Percentiles rank a stretch among this genome's conserved stretches.
Evolutionary conservation across 306 rosid species (phyloP).

Genomic region (Trifolium dubium): DNA sequence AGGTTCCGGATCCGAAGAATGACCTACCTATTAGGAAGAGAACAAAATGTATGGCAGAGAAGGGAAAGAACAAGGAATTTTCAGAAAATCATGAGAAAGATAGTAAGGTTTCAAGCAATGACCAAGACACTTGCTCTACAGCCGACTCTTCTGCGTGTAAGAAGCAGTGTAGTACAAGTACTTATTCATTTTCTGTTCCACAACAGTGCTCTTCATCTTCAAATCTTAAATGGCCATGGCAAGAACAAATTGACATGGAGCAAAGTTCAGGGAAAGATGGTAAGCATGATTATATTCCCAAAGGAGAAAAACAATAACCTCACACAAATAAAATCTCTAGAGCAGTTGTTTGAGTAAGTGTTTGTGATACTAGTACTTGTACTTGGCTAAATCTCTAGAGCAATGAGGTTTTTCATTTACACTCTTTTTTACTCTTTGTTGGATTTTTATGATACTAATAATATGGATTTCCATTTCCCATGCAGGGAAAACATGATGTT

Average conservation of each 20-base stretch:
- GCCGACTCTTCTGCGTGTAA: constrained; percentile 80
- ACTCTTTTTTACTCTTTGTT: not conserved
- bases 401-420: not conserved
- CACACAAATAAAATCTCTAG: not conserved
- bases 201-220: constrained; percentile 70
- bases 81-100: constrained; percentile 35
- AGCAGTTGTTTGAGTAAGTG: not conserved
- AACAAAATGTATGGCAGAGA: constrained; percentile 50
- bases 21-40: constrained; percentile 57
- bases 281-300: constrained; percentile 39
- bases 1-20: constrained; percentile 49
- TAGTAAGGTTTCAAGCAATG: constrained; percentile 48
- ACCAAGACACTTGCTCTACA: constrained; percentile 73
- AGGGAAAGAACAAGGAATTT: constrained; percentile 41
- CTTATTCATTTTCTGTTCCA: constrained; percentile 76
- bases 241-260: constrained; percentile 57
- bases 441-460: constrained; percentile 30
- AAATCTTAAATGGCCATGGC: constrained; percentile 54
- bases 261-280: constrained; percentile 63
- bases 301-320: constrained; percentile 8
- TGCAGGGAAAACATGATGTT: constrained; percentile 56
- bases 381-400: no score
- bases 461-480: constrained; percentile 21
- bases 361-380: not conserved
- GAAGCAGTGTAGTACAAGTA: constrained; percentile 62